A percentile compares a stretch with the other conserved stretches of the same genome.
Conservation (phyloP, 805 yeast species). For the Wickerhamiella dianesei region DNA sequence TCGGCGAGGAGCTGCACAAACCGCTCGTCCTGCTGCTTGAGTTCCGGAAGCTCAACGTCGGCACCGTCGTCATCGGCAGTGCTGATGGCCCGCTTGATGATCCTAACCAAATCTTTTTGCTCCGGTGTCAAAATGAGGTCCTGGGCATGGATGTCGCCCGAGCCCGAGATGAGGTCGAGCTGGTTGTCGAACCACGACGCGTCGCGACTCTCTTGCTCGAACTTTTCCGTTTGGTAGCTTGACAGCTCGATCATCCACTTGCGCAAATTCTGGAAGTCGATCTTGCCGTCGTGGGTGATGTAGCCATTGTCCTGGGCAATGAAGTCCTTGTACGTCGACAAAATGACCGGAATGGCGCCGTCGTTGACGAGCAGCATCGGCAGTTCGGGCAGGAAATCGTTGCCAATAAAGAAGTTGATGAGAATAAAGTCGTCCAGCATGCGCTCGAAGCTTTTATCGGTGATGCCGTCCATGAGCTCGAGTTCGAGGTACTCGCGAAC, state of each 20-base stretch:
- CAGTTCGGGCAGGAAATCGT: slow-evolving; percentile 92
- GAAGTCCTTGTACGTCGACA: slow-evolving; percentile 76
- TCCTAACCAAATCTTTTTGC: slow-evolving; percentile 52
- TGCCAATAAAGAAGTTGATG: slow-evolving; percentile 89
- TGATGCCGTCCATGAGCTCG: slow-evolving; percentile 30
- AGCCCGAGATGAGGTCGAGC: slow-evolving; percentile 34
- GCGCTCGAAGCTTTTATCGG: slow-evolving; percentile 57
- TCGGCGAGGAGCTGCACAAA: slow-evolving; percentile 20
- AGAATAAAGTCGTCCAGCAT: slow-evolving; percentile 84
- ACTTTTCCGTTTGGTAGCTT: slow-evolving; percentile 69
- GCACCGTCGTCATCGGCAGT: slow-evolving; percentile 16
- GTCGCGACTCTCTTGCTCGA: slow-evolving; percentile 69
- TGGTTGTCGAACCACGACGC: slow-evolving; percentile 85
- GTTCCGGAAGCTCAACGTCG: slow-evolving; percentile 6
- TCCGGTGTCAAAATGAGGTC: slow-evolving; percentile 37
- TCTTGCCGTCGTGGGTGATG: slow-evolving; percentile 67
- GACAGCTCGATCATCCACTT: slow-evolving; percentile 66
- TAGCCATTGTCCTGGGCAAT: slow-evolving; percentile 68
- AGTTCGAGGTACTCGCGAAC: slow-evolving; percentile 82
- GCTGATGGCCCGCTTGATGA: slow-evolving; percentile 36
- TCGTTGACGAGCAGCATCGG: slow-evolving; percentile 89
- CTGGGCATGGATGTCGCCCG: slow-evolving; percentile 38
- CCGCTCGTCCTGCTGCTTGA: slow-evolving; percentile 19
- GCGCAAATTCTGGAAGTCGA: slow-evolving; percentile 58
- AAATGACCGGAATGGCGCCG: slow-evolving; percentile 89